Evolutionary conservation across 1,139 yeast species (phyloP), one percentile per base, ranked within the genome.

Genomic region (Debaryomyces robertsiae): DNA sequence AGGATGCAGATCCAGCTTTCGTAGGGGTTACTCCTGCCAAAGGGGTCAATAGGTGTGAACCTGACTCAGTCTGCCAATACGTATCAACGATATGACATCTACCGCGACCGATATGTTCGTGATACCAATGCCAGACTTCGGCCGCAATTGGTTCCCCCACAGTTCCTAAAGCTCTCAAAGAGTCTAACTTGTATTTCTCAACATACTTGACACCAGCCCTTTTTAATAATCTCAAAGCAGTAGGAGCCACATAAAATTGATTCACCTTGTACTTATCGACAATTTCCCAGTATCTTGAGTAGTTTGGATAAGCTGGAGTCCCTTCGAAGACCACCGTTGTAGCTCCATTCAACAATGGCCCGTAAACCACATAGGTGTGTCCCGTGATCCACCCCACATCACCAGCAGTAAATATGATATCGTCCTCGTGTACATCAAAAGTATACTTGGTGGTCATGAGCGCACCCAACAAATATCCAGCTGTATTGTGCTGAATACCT

Each of bases 141-240:
- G 91, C 88, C 27, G 95, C 94, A 63, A 87, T 87, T 47, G 96
- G 96, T 63, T 87, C 96, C 59, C 96, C 96, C 34, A 87, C 96
- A 9, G 94, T 82, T 17, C 95, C 96, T 46, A 87, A 73, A 25
- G 81, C 82, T 56, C 95, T 75, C 46, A 87, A 55, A 2, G 89
- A 75, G 40, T 79, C 73, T 56, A 87, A 72, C 52, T 85, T 84
- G 59, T 71, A 81, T 22, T 79, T 75, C 53, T 81, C 82, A 52
- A 85, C 78, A 55, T 65, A 80, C 42, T 79, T 72, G 50, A 81
- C 78, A 43, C 96, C 95, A 24, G 94, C 94, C 57, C 94, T 75
- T 68, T 86, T 87, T 64, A 87, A 75, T 56, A 87, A 71, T 62
- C 96, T 79, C 53, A 87, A 72, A 11, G 95, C 95, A 19, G 96